These are phyloP conservation scores for Dillenia turbinata DNA, from an alignment of 164 flowering plant species.

Conservation along the genomic window DNA sequence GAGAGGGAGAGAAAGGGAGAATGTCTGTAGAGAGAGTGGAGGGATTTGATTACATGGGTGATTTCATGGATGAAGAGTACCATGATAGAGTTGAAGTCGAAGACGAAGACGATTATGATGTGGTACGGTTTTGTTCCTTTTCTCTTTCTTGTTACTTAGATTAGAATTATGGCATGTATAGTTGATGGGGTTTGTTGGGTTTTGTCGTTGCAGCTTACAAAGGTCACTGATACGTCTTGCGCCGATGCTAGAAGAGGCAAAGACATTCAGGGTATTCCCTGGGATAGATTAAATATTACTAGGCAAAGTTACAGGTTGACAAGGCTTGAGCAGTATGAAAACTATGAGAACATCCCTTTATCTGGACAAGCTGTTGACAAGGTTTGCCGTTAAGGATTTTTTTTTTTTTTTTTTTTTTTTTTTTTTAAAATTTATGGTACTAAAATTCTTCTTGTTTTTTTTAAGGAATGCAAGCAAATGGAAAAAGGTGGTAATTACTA, in stretches of 20 bases:
- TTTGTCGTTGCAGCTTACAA: conserved; percentile 34
- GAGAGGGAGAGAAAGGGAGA: too few species aligned
- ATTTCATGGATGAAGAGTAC: conserved; percentile 33
- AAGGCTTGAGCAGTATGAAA: conserved; percentile 61
- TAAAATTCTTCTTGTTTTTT: background rate
- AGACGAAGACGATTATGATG: conserved; percentile 37
- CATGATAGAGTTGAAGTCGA: conserved; percentile 23
- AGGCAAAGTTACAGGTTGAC: conserved; percentile 54
- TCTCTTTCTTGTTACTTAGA: background rate
- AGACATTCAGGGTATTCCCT: conserved; percentile 76
- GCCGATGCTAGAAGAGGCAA: conserved; percentile 58
- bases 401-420: background rate
- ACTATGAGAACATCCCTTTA: conserved; percentile 52
- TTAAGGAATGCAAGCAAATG: conserved; percentile 44
- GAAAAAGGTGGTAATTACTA: conserved; percentile 49
- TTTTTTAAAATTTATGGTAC: background rate
- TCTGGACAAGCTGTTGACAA: conserved; percentile 52
- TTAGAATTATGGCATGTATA: background rate
- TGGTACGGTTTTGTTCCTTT: conserved; percentile 22
- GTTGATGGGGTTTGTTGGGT: background rate
- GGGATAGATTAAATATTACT: conserved; percentile 58
- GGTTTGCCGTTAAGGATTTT: conserved; percentile 22
- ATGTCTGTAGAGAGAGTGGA: conserved; percentile 6
- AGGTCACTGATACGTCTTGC: conserved; percentile 64
- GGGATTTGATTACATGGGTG: conserved; percentile 34